These are phyloP conservation scores for Ogataea nitratoaversa DNA, from an alignment of 805 yeast species.

Conservation along the genomic window DNA sequence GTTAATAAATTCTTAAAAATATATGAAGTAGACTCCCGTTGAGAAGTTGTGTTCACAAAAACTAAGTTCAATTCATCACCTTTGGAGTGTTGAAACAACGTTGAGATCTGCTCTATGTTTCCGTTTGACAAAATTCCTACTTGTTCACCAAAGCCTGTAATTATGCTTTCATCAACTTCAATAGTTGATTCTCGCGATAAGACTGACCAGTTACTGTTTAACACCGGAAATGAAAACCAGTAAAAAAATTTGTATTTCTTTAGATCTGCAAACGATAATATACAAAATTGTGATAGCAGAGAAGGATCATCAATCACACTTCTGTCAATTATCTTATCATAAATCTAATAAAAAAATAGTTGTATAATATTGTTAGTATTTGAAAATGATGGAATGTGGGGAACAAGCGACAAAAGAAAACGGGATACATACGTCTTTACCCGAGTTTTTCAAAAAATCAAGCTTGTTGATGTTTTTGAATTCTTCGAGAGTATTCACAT, in stretches of 20 bases:
- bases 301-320: constrained; percentile 37
- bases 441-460: constrained; percentile 44
- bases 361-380: not conserved
- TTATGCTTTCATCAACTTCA: not conserved
- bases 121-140: constrained; percentile 12
- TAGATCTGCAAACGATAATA: constrained; percentile 79
- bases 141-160: constrained; percentile 10
- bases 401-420: not conserved
- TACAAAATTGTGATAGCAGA: constrained; percentile 37
- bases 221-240: constrained; percentile 82
- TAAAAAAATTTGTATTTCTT: constrained; percentile 84
- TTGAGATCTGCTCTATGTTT: constrained; percentile 6
- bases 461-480: constrained; percentile 70
- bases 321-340: constrained; percentile 29
- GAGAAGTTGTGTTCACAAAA: constrained; percentile 26
- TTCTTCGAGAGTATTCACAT: constrained; percentile 82
- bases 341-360: constrained; percentile 3
- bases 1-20: constrained; percentile 23
- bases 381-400: not conserved
- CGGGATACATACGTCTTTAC: constrained; percentile 21
- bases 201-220: constrained; percentile 48
- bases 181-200: constrained; percentile 6
- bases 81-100: constrained; percentile 6
- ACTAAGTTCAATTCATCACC: constrained; percentile 10
- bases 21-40: constrained; percentile 16